Base-by-base conservation (phyloP, 371 early-diverging fungal species). In the Rhizopus sp. region DNA sequence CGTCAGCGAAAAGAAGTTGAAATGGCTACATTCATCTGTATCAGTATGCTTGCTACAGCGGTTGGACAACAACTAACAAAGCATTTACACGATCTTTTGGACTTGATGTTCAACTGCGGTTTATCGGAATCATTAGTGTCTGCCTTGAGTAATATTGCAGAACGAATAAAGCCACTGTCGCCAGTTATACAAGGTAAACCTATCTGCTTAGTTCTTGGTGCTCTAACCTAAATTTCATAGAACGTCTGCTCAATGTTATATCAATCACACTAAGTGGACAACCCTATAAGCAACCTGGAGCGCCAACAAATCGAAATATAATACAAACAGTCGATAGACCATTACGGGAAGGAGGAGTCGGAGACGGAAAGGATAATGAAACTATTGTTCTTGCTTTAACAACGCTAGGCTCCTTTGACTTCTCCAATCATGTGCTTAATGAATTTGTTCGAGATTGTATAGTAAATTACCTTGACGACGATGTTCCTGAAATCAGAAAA, bases 381-480 rank as follows among this genome's bases (percentile, higher is more conserved):
- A 79, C 82, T 3, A 87, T 94, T 32, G 88, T 93, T 16, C 75
- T 97, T 33, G 97, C 99, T 0, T 73, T 98, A 42, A 84, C 81
- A 5, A 94, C 93, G 0, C 78, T 98, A 7, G 93, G 93, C 7
- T 85, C 82, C 0, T 97, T 98, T 71, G 88, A 94, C 63, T 97
- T 97, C 70, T 80, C 75, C 2, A 82, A 66, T 30, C 90, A 94
- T 50, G 86, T 90, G 37, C 73, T 98, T 35, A 89, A 91, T 63
- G 97, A 96, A 70, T 90, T 98, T 73, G 89, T 97, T 33, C 85
- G 92, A 39, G 93, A 93, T 58, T 89, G 89, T 55, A 88, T 96
- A 7, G 83, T 92, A 12, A 77, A 84, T 15, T 98, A 95, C 59
- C 72, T 97, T 34, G 92, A 92, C 37, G 91, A 93, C 60, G 93